Conservation (phyloP, 306 rosid species). For the Hippophae gyantsensis region DNA sequence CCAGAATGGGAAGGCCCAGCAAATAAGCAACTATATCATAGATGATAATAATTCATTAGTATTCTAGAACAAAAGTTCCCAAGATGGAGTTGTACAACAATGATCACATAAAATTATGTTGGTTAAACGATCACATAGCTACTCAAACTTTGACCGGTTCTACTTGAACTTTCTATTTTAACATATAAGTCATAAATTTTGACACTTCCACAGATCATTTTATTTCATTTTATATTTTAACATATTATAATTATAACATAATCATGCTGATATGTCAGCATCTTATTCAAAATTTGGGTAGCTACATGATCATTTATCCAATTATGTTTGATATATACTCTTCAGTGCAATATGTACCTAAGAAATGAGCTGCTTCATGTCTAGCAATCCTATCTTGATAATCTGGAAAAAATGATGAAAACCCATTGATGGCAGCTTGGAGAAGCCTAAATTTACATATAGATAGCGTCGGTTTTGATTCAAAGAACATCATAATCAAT, state of each 20-base stretch:
- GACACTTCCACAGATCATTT: too few relatives aligned
- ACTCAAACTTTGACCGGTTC: too few relatives aligned
- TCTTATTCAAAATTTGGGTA: not conserved
- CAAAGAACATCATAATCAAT: conserved; percentile 3
- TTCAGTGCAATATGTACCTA: conserved; percentile 33
- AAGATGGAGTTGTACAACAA: too few relatives aligned
- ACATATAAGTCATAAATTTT: too few relatives aligned
- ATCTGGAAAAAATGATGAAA: conserved; percentile 81
- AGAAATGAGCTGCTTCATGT: conserved; percentile 94
- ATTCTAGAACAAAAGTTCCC: too few relatives aligned
- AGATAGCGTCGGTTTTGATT: conserved; percentile 14
- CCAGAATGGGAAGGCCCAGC: conserved; percentile 79
- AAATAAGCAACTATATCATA: conserved; percentile 61
- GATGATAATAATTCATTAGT: not conserved
- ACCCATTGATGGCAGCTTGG: conserved; percentile 84
- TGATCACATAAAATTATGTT: too few relatives aligned
- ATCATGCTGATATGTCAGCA: too few relatives aligned
- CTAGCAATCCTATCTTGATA: conserved; percentile 85
- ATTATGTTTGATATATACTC: conserved; percentile 5
- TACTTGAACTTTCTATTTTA: too few relatives aligned
- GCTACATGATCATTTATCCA: not conserved
- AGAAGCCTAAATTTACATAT: conserved; percentile 65
- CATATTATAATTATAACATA: too few relatives aligned
- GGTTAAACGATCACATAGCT: too few relatives aligned
- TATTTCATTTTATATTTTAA: too few relatives aligned